Evolutionary conservation across 2,329 filamentous ascomycete genomes (phyloP), one percentile per base, ranked within the genome.

Genomic region (Emmonsia crescens): DNA sequence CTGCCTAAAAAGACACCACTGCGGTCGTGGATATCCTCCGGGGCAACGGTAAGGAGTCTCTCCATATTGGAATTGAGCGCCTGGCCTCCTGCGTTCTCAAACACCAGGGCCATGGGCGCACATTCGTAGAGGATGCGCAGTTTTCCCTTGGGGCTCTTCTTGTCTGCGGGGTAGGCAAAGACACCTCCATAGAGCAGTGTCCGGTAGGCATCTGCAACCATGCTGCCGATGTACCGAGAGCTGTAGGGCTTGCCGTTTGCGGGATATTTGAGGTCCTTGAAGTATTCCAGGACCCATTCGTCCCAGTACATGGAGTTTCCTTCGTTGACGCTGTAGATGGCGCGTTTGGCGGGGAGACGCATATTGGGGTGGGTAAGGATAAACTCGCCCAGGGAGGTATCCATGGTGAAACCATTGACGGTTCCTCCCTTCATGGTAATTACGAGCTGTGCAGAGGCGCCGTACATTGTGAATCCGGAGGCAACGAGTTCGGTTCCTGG

Each of bases 391-490:
- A 99, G 85, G 21, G 91, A 89, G 75, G 89, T 95, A 80, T 99
- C 94, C 71, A 99, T 86, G 31, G 94, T 99, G 82, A 99, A 99
- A 71, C 94, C 94, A 78, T 97, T 96, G 77, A 99, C 94, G 64
- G 79, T 84, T 66, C 92, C 89, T 67, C 87, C 90, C 77, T 88
- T 89, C 91, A 97, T 96, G 68, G 94, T 99, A 73, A 99, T 89
- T 71, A 99, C 94, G 54, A 99, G 83, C 80, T 97, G 93, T 3
- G 94, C 87, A 2, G 92, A 96, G 68, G 94, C 94, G 72, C 94
- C 94, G 78, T 99, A 99, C 94, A 99, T 99, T 77, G 94, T 99
- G 83, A 99, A 99, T n/a, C 94, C 94, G 27, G 90, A 87, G 42
- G 94, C 93, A 24, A 97, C 84, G 67, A 97, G 85, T 77, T 96